phyloP scores from a whole-genome alignment of 1,284 basidiomycete genomes.

The Microbotryomycetes sp. region DNA sequence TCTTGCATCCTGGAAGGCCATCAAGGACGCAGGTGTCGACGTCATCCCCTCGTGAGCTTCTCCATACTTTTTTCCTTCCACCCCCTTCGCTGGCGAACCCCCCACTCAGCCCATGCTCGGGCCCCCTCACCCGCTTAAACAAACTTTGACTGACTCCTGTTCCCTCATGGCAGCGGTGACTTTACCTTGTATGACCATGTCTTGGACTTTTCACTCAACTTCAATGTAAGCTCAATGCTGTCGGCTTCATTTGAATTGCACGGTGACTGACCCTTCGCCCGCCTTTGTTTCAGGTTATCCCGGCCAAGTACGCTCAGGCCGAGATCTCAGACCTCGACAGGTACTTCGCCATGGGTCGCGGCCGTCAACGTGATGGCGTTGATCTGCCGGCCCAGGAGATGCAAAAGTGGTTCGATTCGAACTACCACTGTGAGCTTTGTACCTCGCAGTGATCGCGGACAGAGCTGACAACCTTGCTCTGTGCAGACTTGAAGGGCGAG shows the following conservation, averaged over 20 bases:
- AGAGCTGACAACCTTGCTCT: too few relatives aligned
- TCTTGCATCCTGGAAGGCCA: slow-evolving; percentile 79
- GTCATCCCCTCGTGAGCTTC: slow-evolving; percentile 74
- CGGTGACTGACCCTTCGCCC: not conserved
- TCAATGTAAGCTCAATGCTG: slow-evolving; percentile 55
- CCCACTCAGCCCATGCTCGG: not conserved
- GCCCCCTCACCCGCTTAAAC: not conserved
- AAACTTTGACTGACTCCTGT: not conserved
- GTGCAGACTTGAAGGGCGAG: slow-evolving; percentile 90
- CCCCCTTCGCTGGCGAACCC: not conserved
- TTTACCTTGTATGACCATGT: slow-evolving; percentile 99
- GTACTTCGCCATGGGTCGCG: slow-evolving; percentile 98
- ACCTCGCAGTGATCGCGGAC: too few relatives aligned
- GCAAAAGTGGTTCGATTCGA: slow-evolving; percentile 81
- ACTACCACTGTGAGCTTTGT: slow-evolving; percentile 99
- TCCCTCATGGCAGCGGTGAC: slow-evolving; percentile 61
- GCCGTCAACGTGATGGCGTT: slow-evolving; percentile 82
- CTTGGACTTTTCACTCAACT: slow-evolving; percentile 91
- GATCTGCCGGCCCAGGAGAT: slow-evolving; percentile 47
- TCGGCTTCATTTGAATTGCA: not conserved
- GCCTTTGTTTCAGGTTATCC: slow-evolving; percentile 52
- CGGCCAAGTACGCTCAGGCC: slow-evolving; percentile 84
- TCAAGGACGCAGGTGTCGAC: slow-evolving; percentile 85
- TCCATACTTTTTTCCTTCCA: not conserved
- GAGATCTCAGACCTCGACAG: slow-evolving; percentile 85